These are phyloP conservation scores for Lathyrus oleraceus DNA, from an alignment of 306 rosid species.

Conservation along the genomic window DNA sequence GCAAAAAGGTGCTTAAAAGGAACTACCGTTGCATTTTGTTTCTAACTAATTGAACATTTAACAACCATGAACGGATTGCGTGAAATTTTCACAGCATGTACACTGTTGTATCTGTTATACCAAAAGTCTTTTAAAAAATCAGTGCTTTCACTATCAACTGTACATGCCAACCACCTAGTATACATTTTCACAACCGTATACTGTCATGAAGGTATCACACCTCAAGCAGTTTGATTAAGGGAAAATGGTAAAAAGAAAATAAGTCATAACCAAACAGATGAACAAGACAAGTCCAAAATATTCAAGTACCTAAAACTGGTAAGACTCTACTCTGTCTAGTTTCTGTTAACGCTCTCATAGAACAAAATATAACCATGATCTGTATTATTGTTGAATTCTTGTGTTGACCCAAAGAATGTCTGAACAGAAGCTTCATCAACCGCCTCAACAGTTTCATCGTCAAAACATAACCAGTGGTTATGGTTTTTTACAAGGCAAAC, in stretches of 20 bases:
- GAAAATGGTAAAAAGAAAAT: conserved; percentile 33
- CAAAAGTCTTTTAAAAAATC: conserved; percentile 23
- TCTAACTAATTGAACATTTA: conserved; percentile 25
- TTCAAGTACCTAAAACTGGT: conserved; percentile 47
- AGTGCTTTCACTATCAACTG: conserved; percentile 69
- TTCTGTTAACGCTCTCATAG: conserved; percentile 82
- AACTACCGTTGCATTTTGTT: neutral
- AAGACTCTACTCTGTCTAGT: conserved; percentile 46
- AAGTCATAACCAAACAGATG: conserved; percentile 43
- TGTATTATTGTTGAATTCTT: conserved; percentile 81
- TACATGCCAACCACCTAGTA: conserved; percentile 80
- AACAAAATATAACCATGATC: conserved; percentile 97
- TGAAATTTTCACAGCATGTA: conserved; percentile 51
- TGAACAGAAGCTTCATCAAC: conserved; percentile 91
- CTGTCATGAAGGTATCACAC: conserved; percentile 54
- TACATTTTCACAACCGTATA: conserved; percentile 63
- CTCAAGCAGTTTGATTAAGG: conserved; percentile 60
- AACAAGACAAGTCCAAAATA: conserved; percentile 46
- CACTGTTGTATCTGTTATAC: conserved; percentile 59
- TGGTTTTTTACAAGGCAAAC: conserved; percentile 99
- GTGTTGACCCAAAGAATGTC: conserved; percentile 92
- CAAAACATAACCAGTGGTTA: conserved; percentile 91
- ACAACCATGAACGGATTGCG: conserved; percentile 33
- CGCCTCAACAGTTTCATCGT: conserved; percentile 91
- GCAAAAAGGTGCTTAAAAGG: neutral